Base-by-base conservation (phyloP, 2,329 filamentous ascomycete species). In the Xylaria sp. region DNA sequence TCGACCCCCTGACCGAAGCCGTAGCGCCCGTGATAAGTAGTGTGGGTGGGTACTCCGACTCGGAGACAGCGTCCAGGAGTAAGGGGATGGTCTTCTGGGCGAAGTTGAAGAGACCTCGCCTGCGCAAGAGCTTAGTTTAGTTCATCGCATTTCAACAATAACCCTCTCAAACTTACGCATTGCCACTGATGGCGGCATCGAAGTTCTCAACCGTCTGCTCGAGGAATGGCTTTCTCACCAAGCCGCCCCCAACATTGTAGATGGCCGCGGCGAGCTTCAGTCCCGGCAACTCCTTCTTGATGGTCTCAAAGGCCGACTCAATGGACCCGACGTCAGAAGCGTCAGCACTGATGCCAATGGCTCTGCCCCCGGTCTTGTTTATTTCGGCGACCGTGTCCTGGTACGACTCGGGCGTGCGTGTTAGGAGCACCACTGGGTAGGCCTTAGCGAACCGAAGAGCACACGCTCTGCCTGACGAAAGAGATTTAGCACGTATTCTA, bases 21-120 rank as follows among this genome's bases (percentile, higher is more conserved):
- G 89, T 92, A 0, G 89, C 88, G 24, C 89, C 89, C 0, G 89
- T 92, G 71, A 90, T 89, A 64, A 92, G 86, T 20, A 92, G 74
- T 1, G 86, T 85, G 0, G 88, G 88, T 6, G 88, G 87, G 67
- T 88, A 71, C 38, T 79, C 71, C 19, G 74, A 73, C 7, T 66
- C 70, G 29, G 71, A 64, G 5, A 80, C 76, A 1, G 82, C 76
- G 39, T 84, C 78, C 3, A 90, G 76, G 3, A 92, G 78, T 0
- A 88, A 75, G 1, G 89, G 89, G 1, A 91, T 72, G 0, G 81
- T 77, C 8, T 80, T 77, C 68, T 90, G 82, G 2, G 87, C 82
- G 70, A 91, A 91, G 62, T 85, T 74, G 68, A 89, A 89, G n/a
- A 83, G 86, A 6, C 88, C 89, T 43, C 76, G 77, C 9, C 78